Percentiles rank a stretch among this genome's conserved stretches.
phyloP scores from a whole-genome alignment of 768 basidiomycete genomes.

The Leccinum longicurvipes region DNA sequence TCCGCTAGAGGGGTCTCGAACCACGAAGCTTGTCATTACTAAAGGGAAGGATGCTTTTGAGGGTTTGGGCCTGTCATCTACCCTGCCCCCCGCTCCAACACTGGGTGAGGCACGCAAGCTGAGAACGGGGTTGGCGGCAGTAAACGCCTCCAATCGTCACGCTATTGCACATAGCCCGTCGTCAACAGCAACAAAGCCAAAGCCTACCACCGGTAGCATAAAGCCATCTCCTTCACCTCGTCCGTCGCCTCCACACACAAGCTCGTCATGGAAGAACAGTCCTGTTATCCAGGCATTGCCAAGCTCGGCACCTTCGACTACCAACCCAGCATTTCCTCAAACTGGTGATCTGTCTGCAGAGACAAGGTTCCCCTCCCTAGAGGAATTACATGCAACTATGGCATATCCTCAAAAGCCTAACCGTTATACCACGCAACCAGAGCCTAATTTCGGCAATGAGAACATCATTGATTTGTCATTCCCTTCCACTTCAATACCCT shows the following conservation, averaged over 20 bases:
- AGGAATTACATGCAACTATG: slow-evolving; percentile 69
- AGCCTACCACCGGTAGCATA: slow-evolving; percentile 10
- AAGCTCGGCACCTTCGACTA: slow-evolving; percentile 36
- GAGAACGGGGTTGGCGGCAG: slow-evolving; percentile 63
- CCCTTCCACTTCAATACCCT: slow-evolving; percentile 19
- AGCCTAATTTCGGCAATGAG: slow-evolving; percentile 11
- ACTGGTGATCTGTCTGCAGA: slow-evolving; percentile 52
- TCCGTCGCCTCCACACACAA: slow-evolving; percentile 16
- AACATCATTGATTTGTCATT: slow-evolving; percentile 22
- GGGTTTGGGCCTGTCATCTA: slow-evolving; percentile 54
- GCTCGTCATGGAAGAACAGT: slow-evolving; percentile 19
- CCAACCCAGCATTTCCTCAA: slow-evolving; percentile 30
- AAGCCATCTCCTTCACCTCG: slow-evolving; percentile 31
- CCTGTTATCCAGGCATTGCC: slow-evolving; percentile 23
- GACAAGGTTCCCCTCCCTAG: slow-evolving; percentile 82
- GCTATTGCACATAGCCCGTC: slow-evolving; percentile 12
- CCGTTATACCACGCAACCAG: slow-evolving; percentile 16
- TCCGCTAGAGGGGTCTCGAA: slow-evolving; percentile 29
- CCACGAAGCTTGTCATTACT: slow-evolving; percentile 29
- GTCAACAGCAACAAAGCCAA: slow-evolving; percentile 17
- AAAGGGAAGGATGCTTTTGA: slow-evolving; percentile 75
- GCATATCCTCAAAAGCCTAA: slow-evolving; percentile 24
- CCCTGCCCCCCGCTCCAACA: slow-evolving; percentile 55
- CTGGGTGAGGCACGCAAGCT: slow-evolving; percentile 73
- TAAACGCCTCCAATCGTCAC: slow-evolving; percentile 37